Percentiles rank a stretch among this genome's conserved stretches.
Conservation (phyloP, 768 basidiomycete species). For the Asterophora parasitica region DNA sequence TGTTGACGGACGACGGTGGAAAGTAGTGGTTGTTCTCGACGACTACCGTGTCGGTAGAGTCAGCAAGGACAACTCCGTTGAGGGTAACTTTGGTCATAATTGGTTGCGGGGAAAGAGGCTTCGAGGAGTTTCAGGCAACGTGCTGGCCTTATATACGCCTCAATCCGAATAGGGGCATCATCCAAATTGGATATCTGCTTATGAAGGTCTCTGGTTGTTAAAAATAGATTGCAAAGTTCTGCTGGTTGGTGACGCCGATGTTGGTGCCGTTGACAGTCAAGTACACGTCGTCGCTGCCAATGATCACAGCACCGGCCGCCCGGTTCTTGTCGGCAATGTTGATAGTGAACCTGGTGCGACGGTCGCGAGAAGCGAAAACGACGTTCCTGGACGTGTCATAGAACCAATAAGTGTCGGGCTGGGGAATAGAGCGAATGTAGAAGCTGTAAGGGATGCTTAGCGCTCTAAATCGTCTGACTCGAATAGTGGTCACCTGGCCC, state of each 20-base stretch:
- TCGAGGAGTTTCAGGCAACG: background rate
- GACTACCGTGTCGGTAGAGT: constrained; percentile 47
- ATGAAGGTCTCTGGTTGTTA: background rate
- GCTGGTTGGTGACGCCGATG: constrained; percentile 1
- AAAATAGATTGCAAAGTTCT: background rate
- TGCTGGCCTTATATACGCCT: background rate
- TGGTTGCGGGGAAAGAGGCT: background rate
- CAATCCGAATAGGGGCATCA: background rate
- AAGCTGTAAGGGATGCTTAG: background rate
- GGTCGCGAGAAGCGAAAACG: background rate
- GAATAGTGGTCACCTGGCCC: background rate
- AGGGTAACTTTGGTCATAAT: constrained; percentile 48
- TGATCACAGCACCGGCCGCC: background rate
- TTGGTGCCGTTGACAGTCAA: background rate
- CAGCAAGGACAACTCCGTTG: constrained; percentile 51
- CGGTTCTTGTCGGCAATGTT: background rate
- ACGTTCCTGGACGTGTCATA: background rate
- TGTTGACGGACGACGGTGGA: constrained; percentile 50
- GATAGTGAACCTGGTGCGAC: constrained; percentile 3
- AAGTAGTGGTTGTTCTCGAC: constrained; percentile 76
- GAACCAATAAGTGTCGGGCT: background rate
- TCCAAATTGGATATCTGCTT: background rate
- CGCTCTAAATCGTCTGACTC: background rate
- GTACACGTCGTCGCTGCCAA: background rate
- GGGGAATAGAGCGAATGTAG: background rate